phyloP scores from a whole-genome alignment of 163 green algal species.

The Scenedesmus sp. region DNA sequence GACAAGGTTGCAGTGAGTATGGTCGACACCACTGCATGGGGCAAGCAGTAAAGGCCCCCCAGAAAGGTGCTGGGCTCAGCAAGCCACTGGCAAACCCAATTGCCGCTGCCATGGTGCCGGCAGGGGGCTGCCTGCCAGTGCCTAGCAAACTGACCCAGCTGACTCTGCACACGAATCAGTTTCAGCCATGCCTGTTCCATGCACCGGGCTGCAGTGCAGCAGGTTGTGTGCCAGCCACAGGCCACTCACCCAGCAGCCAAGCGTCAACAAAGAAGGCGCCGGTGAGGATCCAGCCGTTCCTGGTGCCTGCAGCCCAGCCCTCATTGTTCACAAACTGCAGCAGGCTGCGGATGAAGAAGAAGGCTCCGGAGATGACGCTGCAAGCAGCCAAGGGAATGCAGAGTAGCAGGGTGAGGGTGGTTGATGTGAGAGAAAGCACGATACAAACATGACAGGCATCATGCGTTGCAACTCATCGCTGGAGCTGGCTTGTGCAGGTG shows the following conservation, averaged over 20 bases:
- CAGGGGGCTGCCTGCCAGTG: neutral
- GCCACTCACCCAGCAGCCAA: slow-evolving; percentile 67
- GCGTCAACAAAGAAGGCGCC: slow-evolving; percentile 69
- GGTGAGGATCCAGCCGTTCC: slow-evolving; percentile 69
- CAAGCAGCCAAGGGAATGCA: neutral
- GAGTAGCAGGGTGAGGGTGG: neutral
- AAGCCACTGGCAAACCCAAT: neutral
- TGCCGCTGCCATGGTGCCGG: neutral
- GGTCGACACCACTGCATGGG: too few species aligned
- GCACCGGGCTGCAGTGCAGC: neutral
- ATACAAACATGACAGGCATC: slow-evolving; percentile 62
- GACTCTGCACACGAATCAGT: too few species aligned
- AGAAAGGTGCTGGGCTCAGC: neutral
- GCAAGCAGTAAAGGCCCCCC: neutral
- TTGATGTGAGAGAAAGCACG: neutral
- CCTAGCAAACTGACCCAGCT: neutral
- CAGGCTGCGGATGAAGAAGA: slow-evolving; percentile 72
- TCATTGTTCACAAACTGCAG: slow-evolving; percentile 60
- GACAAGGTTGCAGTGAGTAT: neutral
- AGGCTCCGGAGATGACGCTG: slow-evolving; percentile 60
- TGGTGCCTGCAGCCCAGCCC: slow-evolving; percentile 44
- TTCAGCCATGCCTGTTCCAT: neutral
- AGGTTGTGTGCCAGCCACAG: slow-evolving; percentile 24
- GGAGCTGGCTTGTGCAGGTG: too few species aligned
- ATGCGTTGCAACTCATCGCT: neutral